Base-by-base conservation (phyloP, 164 flowering plant genomes). In the Brasenia schreberi region DNA sequence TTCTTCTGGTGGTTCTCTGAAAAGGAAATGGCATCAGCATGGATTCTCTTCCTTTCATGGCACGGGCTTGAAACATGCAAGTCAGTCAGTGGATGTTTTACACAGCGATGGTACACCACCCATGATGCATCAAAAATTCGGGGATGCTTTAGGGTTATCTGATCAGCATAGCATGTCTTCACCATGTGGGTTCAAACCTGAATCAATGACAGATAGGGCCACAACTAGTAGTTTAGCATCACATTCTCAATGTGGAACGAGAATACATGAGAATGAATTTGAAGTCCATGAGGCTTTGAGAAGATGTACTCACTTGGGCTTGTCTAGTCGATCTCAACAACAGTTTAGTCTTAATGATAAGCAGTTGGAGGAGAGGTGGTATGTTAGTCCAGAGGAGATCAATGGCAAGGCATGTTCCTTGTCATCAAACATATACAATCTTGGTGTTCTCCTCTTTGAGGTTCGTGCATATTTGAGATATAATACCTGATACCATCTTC, bases 401-500 rank as follows among this genome's bases (percentile, higher is more conserved):
- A 66, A 27, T 68, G 86, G 67, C 43, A 77, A 76, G 52, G 68
- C 72, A 18, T 76, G 81, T 79, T 76, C 85, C 18, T 63, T 77
- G 18, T 79, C 85, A 33, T 81, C 97, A 68, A 88, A 94, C 73
- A 81, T 91, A 43, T 94, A 90, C 77, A 72, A 77, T 69, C 80
- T 94, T n/a, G 99, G 99, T 62, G 81, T 94, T 75, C 88, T 94
- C 71, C 84, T 94, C 43, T 94, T 94, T 81, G 99, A 94, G 99
- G 99, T 94, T 58, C 6, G 81, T 18, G 9, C 33, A 0, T 61
- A 2, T n/a, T 49, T 9, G 56, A 6, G 56, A 49, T 61, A 61
- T 61, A 4, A 18, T 61, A 33, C 4, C 39, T 33, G 39, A 33
- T 33, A 33, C 39, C 39, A 33, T 33, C 4, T 33, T 33, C 39